Evolutionary conservation across 2,329 filamentous ascomycete species (phyloP), one percentile per base, ranked within the genome.

Genomic region (Neobulgaria alba): DNA sequence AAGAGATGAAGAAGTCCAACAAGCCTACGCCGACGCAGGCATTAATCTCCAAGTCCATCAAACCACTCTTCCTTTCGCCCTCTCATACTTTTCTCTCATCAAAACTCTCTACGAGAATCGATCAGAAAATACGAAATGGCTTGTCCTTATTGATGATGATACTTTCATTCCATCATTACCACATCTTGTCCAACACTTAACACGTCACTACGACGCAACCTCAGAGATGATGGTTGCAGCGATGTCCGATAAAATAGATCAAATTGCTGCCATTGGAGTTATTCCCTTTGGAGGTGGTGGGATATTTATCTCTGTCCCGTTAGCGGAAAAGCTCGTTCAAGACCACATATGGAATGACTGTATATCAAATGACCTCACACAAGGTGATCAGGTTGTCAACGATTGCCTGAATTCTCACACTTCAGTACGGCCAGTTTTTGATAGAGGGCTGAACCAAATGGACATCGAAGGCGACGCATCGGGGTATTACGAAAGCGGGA

Each of bases 61-160:
- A 9, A 42, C 45, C 10, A 7, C 33, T 5, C 26, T 40, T 4
- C 29, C 30, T 3, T 53, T 52, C 31, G 26, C 49, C 3, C 42
- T 43, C 18, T 38, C 42, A 5, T 56, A 56, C 39, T 55, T 57
- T 43, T 47, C 38, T 12, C 39, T 55, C 17, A 37, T 57, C 31
- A 53, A 53, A 33, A 39, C 36, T 20, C 49, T 57, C 5, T 57
- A 56, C 40, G 47, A 54, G 4, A 15, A 44, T 3, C 41, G 49
- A 2, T 49, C 48, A 1, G 39, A 43, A 10, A 26, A 47, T 2
- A 57, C 53, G 10, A 39, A 52, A 42, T 57, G 52, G 52, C 36
- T 57, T 7, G 51, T 47, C 4, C 33, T 57, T 8, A 46, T 54
- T 31, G 55, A 57, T 32, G 55, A 57, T 38, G 53, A 57, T 36